Evolutionary conservation across 225 moss, liverwort and hornwort species (phyloP), one percentile per base, ranked within the genome.

Genomic region (Straminergon stramineum): DNA sequence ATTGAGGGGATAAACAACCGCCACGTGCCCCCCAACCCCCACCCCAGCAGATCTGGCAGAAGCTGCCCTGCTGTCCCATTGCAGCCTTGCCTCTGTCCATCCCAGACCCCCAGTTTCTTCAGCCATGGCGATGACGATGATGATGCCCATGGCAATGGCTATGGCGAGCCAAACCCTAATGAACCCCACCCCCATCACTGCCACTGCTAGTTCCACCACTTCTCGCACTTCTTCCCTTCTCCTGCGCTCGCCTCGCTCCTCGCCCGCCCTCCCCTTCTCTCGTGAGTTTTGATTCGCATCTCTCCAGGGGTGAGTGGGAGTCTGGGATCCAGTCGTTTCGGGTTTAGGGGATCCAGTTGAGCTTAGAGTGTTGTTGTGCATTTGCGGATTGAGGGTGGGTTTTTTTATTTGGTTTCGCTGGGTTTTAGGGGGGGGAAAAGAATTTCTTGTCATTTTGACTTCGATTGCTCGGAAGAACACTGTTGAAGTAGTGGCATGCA

Each of bases 241-340:
- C 63, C 58, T 83, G n/a, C 84, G 61, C 76, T 81, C 60, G 56
- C 85, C 62, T 55, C 84, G 87, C 27, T 80, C 66, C 61, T 26
- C 86, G 26, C 73, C 21, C 84, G 85, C 85, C n/a, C 43, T 88
- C 41, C 48, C 71, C 35, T 34, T 90, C 86, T 91, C 92, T 62
- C 90, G 93, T 93, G 89, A 92, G 93, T 90, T 37, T 41, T 9
- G 41, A 67, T 52, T 82, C 43, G 53, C 55, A 28, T 83, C 83
- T 65, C 83, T 67, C 17, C 58, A 13, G 79, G 41, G 32, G 78
- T 41, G 75, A 60, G 67, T 75, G 41, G 13, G 48, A 28, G 81
- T 82, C 60, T 2, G 69, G 61, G 68, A 45, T 78, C 27, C 51
- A 51, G 65, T 34, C 52, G 39, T 51, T 48, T 85, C 60, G 24